Base-by-base conservation (phyloP, 805 yeast species). In the Saturnispora besseyi region DNA sequence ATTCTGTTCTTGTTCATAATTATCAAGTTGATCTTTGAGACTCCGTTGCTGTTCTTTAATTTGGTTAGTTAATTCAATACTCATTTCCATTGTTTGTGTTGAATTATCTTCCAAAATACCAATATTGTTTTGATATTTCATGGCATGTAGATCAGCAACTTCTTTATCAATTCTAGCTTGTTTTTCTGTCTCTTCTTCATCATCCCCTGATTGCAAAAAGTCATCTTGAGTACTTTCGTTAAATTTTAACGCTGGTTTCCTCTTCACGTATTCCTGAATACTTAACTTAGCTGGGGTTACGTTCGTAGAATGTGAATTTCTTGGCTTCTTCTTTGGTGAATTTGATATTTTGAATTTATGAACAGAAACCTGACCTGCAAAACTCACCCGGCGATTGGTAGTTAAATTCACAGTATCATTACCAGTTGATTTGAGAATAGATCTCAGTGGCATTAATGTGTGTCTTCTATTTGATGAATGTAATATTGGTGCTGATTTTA, bases 331-430 rank as follows among this genome's bases (percentile, higher is more conserved):
- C 12, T 38, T 52, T 15, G 49, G 47, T n/a, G 53, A 43, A 9
- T 32, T 41, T 6, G 45, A 38, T 40, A 38, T 45, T 30, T 52
- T 53, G 22, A 53, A 55, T 42, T 79, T 77, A 58, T 81, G 86
- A 38, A 82, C 69, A 3, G 84, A 81, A 0, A 81, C 87, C 56
- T 81, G 86, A 1, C 85, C 85, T 0, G 90, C 90, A 70, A 85
- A 85, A 4, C 88, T 81, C 5, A 85, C 91, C 26, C 91, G 65
- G 51, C 91, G 65, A 34, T 66, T 64, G 33, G 63, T 55, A 8
- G 29, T 36, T 12, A 70, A 62, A 2, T 75, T 72, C 37, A 66
- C 61, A 49, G 69, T 65, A 28, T 55, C 59, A 29, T 61, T 62
- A 4, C 56, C 49, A 11, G 60, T 53, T 2, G 67, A 48, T 52